Evolutionary conservation across 768 basidiomycete species (phyloP).

Genomic region (Leucocoprinus birnbaumii): DNA sequence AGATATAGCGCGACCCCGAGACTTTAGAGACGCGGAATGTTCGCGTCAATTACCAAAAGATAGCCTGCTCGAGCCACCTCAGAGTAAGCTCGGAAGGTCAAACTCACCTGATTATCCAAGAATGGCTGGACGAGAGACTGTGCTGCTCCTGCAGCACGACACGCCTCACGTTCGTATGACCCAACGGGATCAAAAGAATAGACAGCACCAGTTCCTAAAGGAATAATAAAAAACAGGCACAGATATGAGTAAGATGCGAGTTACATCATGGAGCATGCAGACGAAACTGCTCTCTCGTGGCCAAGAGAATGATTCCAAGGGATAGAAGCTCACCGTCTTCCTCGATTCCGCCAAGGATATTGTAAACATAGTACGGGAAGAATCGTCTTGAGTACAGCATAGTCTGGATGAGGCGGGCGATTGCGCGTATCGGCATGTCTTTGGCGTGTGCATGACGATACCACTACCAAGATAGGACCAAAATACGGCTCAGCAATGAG

Average conservation of each 20-base stretch:
- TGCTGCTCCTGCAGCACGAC: conserved; percentile 96
- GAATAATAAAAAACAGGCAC: conserved; percentile 17
- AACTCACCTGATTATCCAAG: conserved; percentile 95
- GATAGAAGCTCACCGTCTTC: conserved; percentile 75
- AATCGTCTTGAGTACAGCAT: conserved; percentile 96
- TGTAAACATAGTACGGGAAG: conserved; percentile 98
- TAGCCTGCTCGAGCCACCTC: conserved; percentile 16
- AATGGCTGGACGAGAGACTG: conserved; percentile 94
- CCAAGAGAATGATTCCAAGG: conserved; percentile 15
- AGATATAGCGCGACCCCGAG: conserved; percentile 13
- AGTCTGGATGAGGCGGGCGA: conserved; percentile 97
- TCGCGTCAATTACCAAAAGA: conserved; percentile 6
- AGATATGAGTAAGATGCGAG: conserved; percentile 15
- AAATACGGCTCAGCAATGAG: neutral
- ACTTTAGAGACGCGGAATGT: conserved; percentile 8
- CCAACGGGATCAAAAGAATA: conserved; percentile 99
- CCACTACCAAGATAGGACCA: conserved; percentile 56
- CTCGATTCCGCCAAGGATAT: conserved; percentile 94
- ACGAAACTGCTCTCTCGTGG: conserved; percentile 1
- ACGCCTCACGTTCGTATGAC: conserved; percentile 95
- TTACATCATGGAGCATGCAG: conserved; percentile 8
- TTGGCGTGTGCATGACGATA: conserved; percentile 96
- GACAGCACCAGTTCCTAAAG: conserved; percentile 87
- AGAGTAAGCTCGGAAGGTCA: conserved; percentile 17
- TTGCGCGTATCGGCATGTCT: conserved; percentile 94